Evolutionary conservation across 164 flowering plant species (phyloP), one percentile per base, ranked within the genome.

Genomic region (Annona cherimola): DNA sequence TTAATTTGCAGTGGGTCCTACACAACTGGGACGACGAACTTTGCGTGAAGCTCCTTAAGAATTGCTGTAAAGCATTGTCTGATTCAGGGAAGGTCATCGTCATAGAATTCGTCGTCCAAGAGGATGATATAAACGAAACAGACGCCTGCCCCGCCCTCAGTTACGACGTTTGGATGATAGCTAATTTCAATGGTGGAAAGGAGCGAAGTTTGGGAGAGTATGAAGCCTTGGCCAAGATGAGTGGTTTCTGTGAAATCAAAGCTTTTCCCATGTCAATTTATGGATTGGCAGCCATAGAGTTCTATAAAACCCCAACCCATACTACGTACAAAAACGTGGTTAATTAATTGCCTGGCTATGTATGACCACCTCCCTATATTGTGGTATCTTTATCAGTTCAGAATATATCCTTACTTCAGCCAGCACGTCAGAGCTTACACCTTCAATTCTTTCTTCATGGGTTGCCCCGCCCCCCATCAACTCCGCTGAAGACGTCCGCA

Each of bases 31-130:
- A 69, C 6, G 77, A 79, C 45, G 81, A 73, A 9, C 43, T 63
- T 5, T 74, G 79, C 54, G 7, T 74, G 62, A 79, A 67, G 41
- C 16, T 79, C 26, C 43, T 79, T 43, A 63, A 76, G 46, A 77
- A 80, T 69, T 76, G 76, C 18, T 78, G 70, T 26, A 76, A 79
- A 45, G 84, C 76, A 0, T 75, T 84, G 4, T 76, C 81, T 16
- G 76, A 57, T 45, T 20, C 66, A 16, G 64, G 81, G 75, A 76
- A 75, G 45, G 65, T 79, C 77, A 78, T 83, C 66, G 43, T 73
- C 5, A 68, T 64, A 0, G 78, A 70, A 57, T 26, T 14, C n/a
- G 7, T 74, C 20, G 6, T 45, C 18, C 72, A 77, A 9, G 46
- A 12, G 12, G 42, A 35, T 16, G 18, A 45, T 0, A 67, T 64